Conservation (phyloP, 208 protist genomes). For the Crithidia expoeki region DNA sequence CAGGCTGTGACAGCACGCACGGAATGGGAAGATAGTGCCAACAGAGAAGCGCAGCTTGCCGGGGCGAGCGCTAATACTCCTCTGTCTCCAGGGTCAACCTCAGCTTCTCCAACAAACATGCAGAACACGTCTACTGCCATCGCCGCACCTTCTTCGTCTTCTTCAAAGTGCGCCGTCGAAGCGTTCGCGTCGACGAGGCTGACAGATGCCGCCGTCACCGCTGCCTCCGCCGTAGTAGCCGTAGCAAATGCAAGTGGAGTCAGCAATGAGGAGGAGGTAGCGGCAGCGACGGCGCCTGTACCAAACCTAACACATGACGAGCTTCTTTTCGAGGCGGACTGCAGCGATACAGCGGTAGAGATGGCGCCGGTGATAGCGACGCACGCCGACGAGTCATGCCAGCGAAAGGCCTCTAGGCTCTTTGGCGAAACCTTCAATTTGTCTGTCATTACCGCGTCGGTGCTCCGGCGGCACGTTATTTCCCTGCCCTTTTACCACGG, state of each 20-base stretch:
- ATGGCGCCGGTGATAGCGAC: slow-evolving; percentile 2
- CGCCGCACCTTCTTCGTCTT: no score
- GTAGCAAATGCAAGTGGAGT: no score
- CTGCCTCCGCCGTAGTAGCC: not conserved
- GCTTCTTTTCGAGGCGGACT: slow-evolving; percentile 29
- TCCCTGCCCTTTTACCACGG: slow-evolving; percentile 43
- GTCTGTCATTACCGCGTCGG: slow-evolving; percentile 9
- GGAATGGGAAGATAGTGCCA: no score
- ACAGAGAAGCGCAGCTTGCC: no score
- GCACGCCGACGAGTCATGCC: slow-evolving; percentile 5
- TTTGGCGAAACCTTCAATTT: slow-evolving; percentile 40
- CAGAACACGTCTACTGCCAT: no score
- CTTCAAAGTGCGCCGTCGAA: no score
- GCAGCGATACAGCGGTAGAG: not conserved
- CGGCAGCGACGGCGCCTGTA: not conserved
- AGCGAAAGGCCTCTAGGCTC: slow-evolving; percentile 22
- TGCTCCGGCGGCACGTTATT: not conserved
- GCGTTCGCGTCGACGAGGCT: no score
- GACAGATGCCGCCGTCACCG: no score
- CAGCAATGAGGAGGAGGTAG: not conserved
- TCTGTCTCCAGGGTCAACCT: no score
- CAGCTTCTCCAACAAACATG: no score
- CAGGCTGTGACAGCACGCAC: no score
- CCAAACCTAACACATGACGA: slow-evolving; percentile 13
- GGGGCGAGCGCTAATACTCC: no score